Percentiles rank a stretch among this genome's conserved stretches.
phyloP scores from a whole-genome alignment of 139 green algal species.

The Yamagishiella unicocca region DNA sequence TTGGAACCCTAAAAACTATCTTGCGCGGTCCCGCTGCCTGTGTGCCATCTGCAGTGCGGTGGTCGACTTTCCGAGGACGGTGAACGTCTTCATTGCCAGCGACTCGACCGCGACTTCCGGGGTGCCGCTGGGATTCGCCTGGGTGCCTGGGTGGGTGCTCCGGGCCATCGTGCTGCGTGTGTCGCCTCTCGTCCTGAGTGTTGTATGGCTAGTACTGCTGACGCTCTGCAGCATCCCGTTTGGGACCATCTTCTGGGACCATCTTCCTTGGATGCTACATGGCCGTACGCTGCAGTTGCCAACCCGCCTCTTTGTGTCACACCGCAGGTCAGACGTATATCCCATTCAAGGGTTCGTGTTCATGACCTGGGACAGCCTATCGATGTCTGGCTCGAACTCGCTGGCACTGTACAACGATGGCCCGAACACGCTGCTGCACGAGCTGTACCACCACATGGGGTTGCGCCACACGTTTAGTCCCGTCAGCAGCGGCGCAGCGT shows the following conservation, averaged over 20 bases:
- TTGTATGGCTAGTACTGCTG: too few relatives aligned
- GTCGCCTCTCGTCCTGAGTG: too few relatives aligned
- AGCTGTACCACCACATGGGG: conserved; percentile 34
- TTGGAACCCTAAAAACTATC: too few relatives aligned
- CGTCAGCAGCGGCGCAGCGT: background rate
- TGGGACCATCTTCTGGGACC: too few relatives aligned
- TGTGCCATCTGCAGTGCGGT: conserved; percentile 10
- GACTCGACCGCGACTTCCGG: background rate
- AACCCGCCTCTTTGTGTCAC: too few relatives aligned
- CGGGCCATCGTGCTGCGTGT: too few relatives aligned
- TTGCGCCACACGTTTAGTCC: background rate
- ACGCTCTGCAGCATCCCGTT: too few relatives aligned
- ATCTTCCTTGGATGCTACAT: too few relatives aligned
- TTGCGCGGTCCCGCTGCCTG: too few relatives aligned
- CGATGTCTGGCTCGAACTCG: background rate
- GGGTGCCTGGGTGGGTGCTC: conserved; percentile 25
- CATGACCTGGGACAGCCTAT: conserved; percentile 8
- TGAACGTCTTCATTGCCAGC: conserved; percentile 32
- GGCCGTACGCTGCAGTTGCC: too few relatives aligned
- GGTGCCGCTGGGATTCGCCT: conserved; percentile 33
- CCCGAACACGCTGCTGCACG: conserved; percentile 5
- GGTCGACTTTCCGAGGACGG: background rate
- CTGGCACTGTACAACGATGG: background rate
- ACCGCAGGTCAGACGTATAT: background rate
- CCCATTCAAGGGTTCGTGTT: background rate